phyloP scores from a whole-genome alignment of 306 rosid genomes.

The Dalbergia oliveri region DNA sequence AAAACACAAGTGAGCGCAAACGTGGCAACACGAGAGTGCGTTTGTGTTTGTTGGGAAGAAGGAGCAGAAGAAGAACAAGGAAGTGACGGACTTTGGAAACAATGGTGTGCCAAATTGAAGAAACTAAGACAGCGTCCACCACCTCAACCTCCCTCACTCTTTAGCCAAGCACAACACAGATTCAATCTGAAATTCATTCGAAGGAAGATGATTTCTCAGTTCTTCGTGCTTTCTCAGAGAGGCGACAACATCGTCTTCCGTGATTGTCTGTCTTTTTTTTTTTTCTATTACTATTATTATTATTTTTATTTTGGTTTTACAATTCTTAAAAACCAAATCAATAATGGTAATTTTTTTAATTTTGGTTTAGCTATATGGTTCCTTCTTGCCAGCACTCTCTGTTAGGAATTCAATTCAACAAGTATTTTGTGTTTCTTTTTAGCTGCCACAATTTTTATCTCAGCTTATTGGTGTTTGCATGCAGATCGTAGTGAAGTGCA shows the following conservation, averaged over 20 bases:
- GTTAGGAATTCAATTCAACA: background rate
- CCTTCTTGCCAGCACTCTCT: too few relatives aligned
- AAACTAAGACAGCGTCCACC: background rate
- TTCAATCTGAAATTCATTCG: background rate
- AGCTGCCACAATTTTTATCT: too few relatives aligned
- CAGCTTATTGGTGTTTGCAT: conserved; percentile 41
- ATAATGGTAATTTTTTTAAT: too few relatives aligned
- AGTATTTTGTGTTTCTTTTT: too few relatives aligned
- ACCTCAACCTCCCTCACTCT: too few relatives aligned
- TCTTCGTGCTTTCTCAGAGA: conserved; percentile 92
- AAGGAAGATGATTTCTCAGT: conserved; percentile 79
- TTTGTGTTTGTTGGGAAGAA: too few relatives aligned
- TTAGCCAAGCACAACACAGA: too few relatives aligned
- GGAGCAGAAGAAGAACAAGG: background rate
- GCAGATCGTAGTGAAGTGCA: conserved; percentile 91
- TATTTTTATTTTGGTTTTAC: too few relatives aligned
- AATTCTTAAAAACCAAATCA: too few relatives aligned
- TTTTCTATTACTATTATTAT: background rate
- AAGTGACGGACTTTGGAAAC: background rate
- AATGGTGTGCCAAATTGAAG: background rate
- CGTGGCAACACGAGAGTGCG: background rate
- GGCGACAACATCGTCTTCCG: conserved; percentile 96
- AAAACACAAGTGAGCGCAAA: background rate
- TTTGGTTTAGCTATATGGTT: too few relatives aligned
- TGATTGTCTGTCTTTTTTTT: conserved; percentile 61